These are phyloP conservation scores for Gyromitra esculenta DNA, from an alignment of 2,329 filamentous ascomycete genomes.

Conservation along the genomic window DNA sequence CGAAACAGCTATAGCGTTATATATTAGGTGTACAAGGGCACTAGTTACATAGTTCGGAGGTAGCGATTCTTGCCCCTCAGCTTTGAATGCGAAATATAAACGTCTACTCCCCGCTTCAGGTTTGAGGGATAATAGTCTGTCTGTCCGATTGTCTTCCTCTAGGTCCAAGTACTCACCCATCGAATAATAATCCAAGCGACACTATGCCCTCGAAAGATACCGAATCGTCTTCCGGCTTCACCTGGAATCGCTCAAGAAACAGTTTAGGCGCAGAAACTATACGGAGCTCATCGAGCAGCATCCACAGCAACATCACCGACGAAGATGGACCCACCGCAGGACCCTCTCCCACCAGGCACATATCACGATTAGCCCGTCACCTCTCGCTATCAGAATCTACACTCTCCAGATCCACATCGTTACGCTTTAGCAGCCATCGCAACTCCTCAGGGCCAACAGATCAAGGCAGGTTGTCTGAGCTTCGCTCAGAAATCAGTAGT, in stretches of 20 bases:
- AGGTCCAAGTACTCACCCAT: background rate
- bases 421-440: background rate
- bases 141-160: background rate
- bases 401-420: background rate
- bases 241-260: background rate
- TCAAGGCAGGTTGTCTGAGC: background rate
- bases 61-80: background rate
- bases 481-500: slow-evolving; percentile 24
- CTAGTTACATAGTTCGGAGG: background rate
- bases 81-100: background rate
- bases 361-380: background rate
- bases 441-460: background rate
- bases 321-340: background rate
- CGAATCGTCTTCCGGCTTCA: background rate
- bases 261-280: background rate
- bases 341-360: background rate
- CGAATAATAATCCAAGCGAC: background rate
- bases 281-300: background rate
- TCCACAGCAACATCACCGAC: background rate
- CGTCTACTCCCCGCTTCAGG: background rate
- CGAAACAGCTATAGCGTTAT: no score
- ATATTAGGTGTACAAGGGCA: no score
- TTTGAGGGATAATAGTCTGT: background rate
- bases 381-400: background rate
- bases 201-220: background rate